Base-by-base conservation (phyloP, 257 asterid genomes). In the Striga asiatica region DNA sequence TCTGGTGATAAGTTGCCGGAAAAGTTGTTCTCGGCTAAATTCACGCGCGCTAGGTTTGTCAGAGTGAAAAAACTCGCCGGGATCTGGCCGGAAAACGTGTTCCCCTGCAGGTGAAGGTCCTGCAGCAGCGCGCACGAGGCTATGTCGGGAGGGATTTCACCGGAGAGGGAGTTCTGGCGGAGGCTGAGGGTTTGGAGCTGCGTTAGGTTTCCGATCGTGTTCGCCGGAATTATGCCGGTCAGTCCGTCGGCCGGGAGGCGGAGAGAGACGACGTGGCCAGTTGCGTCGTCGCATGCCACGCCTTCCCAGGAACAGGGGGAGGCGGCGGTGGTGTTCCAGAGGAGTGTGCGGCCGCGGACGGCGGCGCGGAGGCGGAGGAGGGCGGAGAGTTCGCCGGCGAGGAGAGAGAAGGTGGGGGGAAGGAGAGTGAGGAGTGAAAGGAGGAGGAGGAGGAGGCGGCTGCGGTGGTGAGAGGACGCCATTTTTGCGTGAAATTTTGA, bases 301-400 rank as follows among this genome's bases (percentile, higher is more conserved):
- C 92, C 94, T 23, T 60, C 19, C 92, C 94, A 84, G 17, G 27
- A 52, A 28, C 94, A 84, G 5, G 47, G 47, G 9, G 85, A 81
- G 41, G 27, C 58, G 10, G 62, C 14, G 50, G 65, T 38, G 57
- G 52, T 9, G 75, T 74, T 67, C 94, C 92, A 84, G 16, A 2
- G n/a, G 28, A 62, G 58, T 5, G 92, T 81, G 14, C 68, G 75
- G 70, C 94, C 92, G 13, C 75, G 35, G 32, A 73, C 43, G 39
- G 74, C 56, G 16, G 25, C 21, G 2, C 60, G 64, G 0, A 84
- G 76, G 66, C 62, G 62, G 66, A 81, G 70, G 47, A 84, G 83
- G 67, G 85, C 79, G 21, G 68, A 47, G 39, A 66, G 76, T 58
- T 81, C 85, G 9, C 66, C 77, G 13, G 69, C 57, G 22, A 76